A percentile compares a stretch with the other conserved stretches of the same genome.
Conservation (phyloP, 2,329 filamentous ascomycete genomes). For the Fusarium compactum region DNA sequence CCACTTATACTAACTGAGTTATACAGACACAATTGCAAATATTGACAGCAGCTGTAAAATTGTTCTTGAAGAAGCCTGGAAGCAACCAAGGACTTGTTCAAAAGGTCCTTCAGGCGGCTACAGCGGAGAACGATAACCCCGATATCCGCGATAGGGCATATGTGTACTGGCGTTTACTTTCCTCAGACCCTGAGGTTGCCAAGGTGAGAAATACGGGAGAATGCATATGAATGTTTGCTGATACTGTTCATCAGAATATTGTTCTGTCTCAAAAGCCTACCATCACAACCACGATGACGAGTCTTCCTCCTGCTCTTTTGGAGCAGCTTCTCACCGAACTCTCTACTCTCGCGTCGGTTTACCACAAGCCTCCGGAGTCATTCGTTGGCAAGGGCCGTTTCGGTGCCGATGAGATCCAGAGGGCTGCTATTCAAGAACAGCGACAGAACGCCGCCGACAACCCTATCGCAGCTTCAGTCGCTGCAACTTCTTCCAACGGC, state of each 20-base stretch:
- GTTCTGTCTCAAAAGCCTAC: conserved; percentile 94
- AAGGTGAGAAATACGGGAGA: conserved; percentile 67
- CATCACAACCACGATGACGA: conserved; percentile 94
- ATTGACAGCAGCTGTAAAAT: conserved; percentile 94
- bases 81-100: conserved; percentile 92
- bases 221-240: not conserved
- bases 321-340: conserved; percentile 92
- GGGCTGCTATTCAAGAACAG: conserved; percentile 96
- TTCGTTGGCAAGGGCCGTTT: conserved; percentile 96
- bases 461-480: conserved; percentile 88
- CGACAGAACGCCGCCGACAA: conserved; percentile 92
- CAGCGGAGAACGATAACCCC: conserved; percentile 95
- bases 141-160: conserved; percentile 98
- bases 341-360: conserved; percentile 95
- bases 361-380: conserved; percentile 98
- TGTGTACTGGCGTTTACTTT: conserved; percentile 97
- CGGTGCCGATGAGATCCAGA: conserved; percentile 93
- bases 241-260: conserved; percentile 67
- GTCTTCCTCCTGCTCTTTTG: conserved; percentile 83
- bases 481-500: conserved; percentile 75
- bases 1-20: not conserved
- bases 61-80: conserved; percentile 96
- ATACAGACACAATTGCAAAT: conserved; percentile 94
- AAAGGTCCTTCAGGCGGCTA: conserved; percentile 92
- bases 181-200: conserved; percentile 88